A percentile compares a stretch with the other conserved stretches of the same genome.
Conservation (phyloP, 768 basidiomycete genomes). For the Favolaschia claudopus region DNA sequence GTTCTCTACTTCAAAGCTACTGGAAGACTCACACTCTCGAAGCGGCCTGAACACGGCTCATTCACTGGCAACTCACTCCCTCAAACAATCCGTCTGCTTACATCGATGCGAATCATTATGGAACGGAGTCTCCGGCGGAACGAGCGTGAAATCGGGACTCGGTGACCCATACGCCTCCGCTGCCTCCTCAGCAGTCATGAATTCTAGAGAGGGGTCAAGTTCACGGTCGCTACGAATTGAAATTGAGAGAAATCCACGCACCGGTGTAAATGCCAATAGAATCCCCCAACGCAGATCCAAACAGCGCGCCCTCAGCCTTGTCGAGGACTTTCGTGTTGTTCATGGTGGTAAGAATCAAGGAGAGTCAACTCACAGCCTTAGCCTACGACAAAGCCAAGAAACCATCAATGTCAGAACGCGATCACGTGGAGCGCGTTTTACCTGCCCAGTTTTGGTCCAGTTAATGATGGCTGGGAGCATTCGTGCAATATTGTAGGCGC, state of each 20-base stretch:
- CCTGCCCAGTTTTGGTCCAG: no score
- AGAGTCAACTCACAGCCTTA: no score
- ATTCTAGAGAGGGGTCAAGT: slow-evolving; percentile 13
- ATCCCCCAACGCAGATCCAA: slow-evolving; percentile 31
- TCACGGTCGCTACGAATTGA: neutral
- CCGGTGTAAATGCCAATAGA: slow-evolving; percentile 31
- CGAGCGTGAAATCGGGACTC: slow-evolving; percentile 16
- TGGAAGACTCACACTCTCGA: slow-evolving; percentile 23
- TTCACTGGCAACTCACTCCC: neutral
- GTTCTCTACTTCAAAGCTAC: no score
- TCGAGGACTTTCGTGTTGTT: slow-evolving; percentile 24
- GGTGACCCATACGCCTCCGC: slow-evolving; percentile 20
- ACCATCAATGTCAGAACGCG: neutral
- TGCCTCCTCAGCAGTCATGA: slow-evolving; percentile 26
- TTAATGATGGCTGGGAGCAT: no score
- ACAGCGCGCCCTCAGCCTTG: slow-evolving; percentile 28
- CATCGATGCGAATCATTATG: slow-evolving; percentile 29
- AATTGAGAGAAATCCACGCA: neutral
- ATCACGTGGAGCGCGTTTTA: neutral
- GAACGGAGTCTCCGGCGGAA: slow-evolving; percentile 23
- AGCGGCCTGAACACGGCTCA: slow-evolving; percentile 13
- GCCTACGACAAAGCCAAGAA: no score
- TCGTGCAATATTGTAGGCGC: no score
- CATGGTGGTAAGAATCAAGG: slow-evolving; percentile 6
- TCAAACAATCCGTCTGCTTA: neutral